A percentile compares a stretch with the other conserved stretches of the same genome.
Evolutionary conservation across 2,329 filamentous ascomycete genomes (phyloP).

Genomic region (Fusarium coicis): DNA sequence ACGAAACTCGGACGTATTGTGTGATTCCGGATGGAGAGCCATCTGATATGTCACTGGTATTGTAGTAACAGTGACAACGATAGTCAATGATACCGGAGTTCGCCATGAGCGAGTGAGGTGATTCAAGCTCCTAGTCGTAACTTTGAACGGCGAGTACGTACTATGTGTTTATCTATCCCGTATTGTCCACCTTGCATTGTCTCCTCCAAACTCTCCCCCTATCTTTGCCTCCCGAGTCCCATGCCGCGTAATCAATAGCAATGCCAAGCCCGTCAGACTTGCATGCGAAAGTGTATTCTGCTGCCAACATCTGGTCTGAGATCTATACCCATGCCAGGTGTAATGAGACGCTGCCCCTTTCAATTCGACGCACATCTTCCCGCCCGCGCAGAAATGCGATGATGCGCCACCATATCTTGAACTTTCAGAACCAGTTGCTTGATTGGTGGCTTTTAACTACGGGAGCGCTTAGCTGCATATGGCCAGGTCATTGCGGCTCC

Average conservation of each 20-base stretch:
- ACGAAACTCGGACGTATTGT: no score
- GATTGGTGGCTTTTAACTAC: neutral
- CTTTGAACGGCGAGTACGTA: no score
- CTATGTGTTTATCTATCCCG: neutral
- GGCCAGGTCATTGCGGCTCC: neutral
- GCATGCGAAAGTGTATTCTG: neutral
- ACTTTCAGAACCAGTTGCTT: neutral
- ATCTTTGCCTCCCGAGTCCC: no score
- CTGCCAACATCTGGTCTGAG: neutral
- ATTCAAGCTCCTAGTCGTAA: rapidly evolving
- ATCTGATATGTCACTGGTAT: neutral
- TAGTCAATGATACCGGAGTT: no score
- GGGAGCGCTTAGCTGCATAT: neutral
- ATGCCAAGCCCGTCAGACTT: neutral
- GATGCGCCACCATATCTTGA: neutral
- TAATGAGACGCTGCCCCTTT: neutral
- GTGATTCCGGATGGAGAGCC: rapidly evolving
- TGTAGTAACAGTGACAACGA: no score
- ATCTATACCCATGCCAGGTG: neutral
- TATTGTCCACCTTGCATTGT: neutral
- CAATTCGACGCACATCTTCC: neutral
- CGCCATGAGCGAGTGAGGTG: no score
- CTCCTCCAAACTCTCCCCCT: neutral
- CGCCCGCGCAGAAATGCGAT: neutral
- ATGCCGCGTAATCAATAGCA: neutral